A percentile compares a stretch with the other conserved stretches of the same genome.
Evolutionary conservation across 1,139 yeast species (phyloP).

Genomic region (Sugiyamaella castrensis): DNA sequence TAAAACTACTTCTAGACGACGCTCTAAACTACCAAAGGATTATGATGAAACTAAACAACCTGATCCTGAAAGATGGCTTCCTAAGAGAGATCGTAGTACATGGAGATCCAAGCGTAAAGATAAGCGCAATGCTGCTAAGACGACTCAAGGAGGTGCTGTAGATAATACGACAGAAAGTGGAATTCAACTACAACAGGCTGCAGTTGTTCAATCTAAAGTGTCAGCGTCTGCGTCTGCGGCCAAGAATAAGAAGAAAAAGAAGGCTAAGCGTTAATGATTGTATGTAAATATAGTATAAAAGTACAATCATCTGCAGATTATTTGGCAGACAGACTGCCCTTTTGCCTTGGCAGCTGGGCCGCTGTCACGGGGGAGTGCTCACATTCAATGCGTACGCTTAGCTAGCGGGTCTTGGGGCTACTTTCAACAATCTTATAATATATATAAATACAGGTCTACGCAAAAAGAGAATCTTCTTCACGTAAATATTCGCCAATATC

Average conservation of each 20-base stretch:
- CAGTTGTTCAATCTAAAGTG: constrained; percentile 24
- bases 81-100: constrained; percentile 77
- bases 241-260: constrained; percentile 48
- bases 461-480: constrained; percentile 94
- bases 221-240: constrained; percentile 26
- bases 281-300: too few relatives aligned
- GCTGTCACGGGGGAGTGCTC: too few relatives aligned
- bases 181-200: constrained; percentile 24
- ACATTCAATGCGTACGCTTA: too few relatives aligned
- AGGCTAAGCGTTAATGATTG: constrained; percentile 36
- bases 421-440: too few relatives aligned
- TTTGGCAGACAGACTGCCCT: too few relatives aligned
- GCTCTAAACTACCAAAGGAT: constrained; percentile 42
- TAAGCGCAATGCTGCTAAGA: constrained; percentile 41
- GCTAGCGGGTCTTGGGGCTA: too few relatives aligned
- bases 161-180: constrained; percentile 50
- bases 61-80: constrained; percentile 86
- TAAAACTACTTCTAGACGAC: constrained; percentile 36
- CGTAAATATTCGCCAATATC: constrained; percentile 98
- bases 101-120: constrained; percentile 65
- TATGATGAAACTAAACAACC: constrained; percentile 43
- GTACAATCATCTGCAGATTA: too few relatives aligned
- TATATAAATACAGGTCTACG: constrained; percentile 43
- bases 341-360: too few relatives aligned
- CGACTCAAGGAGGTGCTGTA: constrained; percentile 69